These are phyloP conservation scores for Mycena alexandri DNA, from an alignment of 768 basidiomycete species.

Conservation along the genomic window DNA sequence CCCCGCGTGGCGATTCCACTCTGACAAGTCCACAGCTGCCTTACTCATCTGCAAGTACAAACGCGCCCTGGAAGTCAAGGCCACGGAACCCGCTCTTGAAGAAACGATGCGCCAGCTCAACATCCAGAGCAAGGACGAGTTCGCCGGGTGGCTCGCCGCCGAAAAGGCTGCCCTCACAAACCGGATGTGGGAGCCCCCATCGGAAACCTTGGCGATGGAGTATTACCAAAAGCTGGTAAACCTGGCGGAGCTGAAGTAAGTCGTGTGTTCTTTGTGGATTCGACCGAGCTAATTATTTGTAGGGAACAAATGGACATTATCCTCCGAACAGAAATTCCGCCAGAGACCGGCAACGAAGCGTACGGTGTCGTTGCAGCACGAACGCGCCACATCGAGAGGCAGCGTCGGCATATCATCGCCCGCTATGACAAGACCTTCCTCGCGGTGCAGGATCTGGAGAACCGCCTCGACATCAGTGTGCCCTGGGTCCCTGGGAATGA, in stretches of 20 bases:
- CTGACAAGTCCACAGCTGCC: too few species aligned
- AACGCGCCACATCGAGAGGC: not conserved
- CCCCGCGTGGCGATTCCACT: too few species aligned
- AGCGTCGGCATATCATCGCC: not conserved
- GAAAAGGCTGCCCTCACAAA: not conserved
- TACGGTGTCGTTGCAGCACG: not conserved
- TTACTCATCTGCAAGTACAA: not conserved
- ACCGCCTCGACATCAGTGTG: not conserved
- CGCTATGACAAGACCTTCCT: not conserved
- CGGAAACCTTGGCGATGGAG: conserved; percentile 7
- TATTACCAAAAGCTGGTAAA: conserved; percentile 10
- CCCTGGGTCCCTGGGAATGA: not conserved
- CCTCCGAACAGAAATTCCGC: not conserved
- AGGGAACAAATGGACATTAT: not conserved
- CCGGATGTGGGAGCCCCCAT: not conserved
- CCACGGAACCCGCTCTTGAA: not conserved
- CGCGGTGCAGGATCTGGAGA: not conserved
- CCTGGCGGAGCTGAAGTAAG: not conserved
- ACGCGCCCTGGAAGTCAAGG: not conserved
- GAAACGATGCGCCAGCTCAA: not conserved
- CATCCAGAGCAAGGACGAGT: not conserved
- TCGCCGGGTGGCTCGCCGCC: not conserved
- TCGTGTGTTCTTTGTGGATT: not conserved
- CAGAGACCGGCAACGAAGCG: not conserved
- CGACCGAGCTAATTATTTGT: too few species aligned